Conservation (phyloP, 768 basidiomycete genomes). For the Tricholomella constricta region DNA sequence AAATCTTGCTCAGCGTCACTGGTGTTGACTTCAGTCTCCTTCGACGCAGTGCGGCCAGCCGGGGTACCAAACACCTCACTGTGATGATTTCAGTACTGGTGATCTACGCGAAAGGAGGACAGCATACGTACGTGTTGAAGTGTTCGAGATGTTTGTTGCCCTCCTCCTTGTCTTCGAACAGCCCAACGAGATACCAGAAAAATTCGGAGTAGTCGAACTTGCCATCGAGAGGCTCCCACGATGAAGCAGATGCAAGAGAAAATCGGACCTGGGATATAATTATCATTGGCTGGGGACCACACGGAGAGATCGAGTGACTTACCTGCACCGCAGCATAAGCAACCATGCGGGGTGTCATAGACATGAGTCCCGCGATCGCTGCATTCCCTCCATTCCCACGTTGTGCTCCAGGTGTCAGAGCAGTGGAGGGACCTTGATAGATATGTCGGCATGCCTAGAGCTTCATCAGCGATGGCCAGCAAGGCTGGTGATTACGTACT, state of each 20-base stretch:
- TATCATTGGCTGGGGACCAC: not conserved
- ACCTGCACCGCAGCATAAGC: slow-evolving; percentile 24
- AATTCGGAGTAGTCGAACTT: slow-evolving; percentile 15
- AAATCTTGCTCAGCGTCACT: no score
- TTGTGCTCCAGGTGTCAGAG: slow-evolving; percentile 12
- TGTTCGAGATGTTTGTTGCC: not conserved
- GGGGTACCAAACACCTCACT: no score
- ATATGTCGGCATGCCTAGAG: slow-evolving; percentile 18
- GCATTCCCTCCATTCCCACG: slow-evolving; percentile 19
- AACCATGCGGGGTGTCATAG: slow-evolving; percentile 15
- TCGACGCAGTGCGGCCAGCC: no score
- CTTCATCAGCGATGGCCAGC: not conserved
- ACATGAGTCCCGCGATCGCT: slow-evolving; percentile 8
- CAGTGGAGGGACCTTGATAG: slow-evolving; percentile 17
- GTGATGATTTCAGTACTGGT: no score
- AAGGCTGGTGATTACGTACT: not conserved
- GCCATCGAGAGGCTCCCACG: slow-evolving; percentile 5
- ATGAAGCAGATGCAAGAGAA: slow-evolving; percentile 2
- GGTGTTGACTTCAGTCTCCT: no score
- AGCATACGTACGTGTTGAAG: no score
- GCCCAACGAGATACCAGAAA: slow-evolving; percentile 10
- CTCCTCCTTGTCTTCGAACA: slow-evolving; percentile 4
- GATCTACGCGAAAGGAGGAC: no score
- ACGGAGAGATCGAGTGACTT: not conserved
- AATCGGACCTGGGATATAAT: slow-evolving; percentile 4